A percentile compares a stretch with the other conserved stretches of the same genome.
phyloP scores from a whole-genome alignment of 129 eudicot genomes.

The Tagetes erecta region DNA sequence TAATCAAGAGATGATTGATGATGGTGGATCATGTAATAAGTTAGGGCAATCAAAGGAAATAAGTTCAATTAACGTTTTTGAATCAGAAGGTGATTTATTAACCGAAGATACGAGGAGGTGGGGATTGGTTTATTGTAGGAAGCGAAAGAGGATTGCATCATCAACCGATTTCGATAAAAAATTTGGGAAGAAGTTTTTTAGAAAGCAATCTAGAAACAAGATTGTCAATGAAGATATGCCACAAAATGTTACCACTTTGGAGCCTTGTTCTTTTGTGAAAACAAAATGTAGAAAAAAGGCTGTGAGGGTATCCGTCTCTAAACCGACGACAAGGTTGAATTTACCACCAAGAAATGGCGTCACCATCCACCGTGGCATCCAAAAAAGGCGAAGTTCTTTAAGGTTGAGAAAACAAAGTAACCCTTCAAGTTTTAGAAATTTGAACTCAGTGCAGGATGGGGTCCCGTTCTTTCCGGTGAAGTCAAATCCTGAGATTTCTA shows the following conservation, averaged over 20 bases:
- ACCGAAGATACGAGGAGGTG: conserved; percentile 25
- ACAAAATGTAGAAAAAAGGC: conserved; percentile 31
- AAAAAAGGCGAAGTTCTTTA: conserved; percentile 58
- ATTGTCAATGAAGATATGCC: background rate
- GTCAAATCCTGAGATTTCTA: conserved; percentile 33
- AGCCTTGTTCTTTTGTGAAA: background rate
- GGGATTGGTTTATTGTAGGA: conserved; percentile 62
- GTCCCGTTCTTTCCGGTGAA: conserved; percentile 29
- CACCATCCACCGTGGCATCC: conserved; percentile 34
- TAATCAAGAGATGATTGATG: conserved; percentile 29
- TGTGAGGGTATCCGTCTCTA: conserved; percentile 17
- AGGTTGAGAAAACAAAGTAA: conserved; percentile 47
- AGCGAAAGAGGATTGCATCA: conserved; percentile 41
- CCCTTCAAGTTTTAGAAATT: conserved; percentile 27
- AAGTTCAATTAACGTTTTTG: background rate
- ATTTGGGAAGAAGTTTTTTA: conserved; percentile 48
- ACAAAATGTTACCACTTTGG: conserved; percentile 3
- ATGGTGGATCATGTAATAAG: background rate
- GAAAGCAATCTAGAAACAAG: conserved; percentile 37
- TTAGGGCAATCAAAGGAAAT: conserved; percentile 12
- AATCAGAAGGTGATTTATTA: background rate
- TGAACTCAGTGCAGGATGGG: conserved; percentile 32
- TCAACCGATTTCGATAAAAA: conserved; percentile 24
- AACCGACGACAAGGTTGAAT: background rate
- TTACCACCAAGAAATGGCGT: conserved; percentile 38